A percentile compares a stretch with the other conserved stretches of the same genome.
These are phyloP conservation scores for Lachnellula occidentalis DNA, from an alignment of 2,329 filamentous ascomycete species.

Conservation along the genomic window DNA sequence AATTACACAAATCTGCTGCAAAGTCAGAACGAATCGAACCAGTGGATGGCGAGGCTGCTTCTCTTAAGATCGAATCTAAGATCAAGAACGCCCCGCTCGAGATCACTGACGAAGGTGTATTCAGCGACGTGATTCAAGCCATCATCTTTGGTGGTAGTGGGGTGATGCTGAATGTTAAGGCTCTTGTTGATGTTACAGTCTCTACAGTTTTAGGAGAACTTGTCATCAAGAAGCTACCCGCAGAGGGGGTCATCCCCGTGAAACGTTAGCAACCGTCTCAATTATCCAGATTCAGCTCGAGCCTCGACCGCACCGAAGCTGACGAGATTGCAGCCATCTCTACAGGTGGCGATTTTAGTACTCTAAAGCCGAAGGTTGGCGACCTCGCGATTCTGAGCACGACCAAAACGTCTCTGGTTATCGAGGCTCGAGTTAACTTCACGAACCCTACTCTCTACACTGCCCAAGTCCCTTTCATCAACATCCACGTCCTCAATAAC, in stretches of 20 bases:
- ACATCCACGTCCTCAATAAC: constrained; percentile 70
- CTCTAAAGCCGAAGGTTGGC: constrained; percentile 57
- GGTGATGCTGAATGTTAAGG: constrained; percentile 69
- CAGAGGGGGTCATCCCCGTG: constrained; percentile 78
- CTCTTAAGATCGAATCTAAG: constrained; percentile 67
- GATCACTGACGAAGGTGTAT: constrained; percentile 73
- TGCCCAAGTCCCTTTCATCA: constrained; percentile 73
- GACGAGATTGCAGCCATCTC: constrained; percentile 49
- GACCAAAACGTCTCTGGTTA: constrained; percentile 60
- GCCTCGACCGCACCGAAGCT: constrained; percentile 29
- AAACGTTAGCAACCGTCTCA: constrained; percentile 73
- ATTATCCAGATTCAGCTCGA: constrained; percentile 30
- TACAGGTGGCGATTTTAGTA: constrained; percentile 41
- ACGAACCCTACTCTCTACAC: constrained; percentile 89
- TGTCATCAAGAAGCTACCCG: constrained; percentile 76
- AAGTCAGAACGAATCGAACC: constrained; percentile 67
- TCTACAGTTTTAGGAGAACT: constrained; percentile 77
- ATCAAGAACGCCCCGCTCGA: constrained; percentile 76
- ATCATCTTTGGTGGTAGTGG: constrained; percentile 67
- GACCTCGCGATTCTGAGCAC: constrained; percentile 70
- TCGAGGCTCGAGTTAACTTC: constrained; percentile 71
- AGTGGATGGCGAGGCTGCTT: constrained; percentile 48
- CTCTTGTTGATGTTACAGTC: constrained; percentile 76
- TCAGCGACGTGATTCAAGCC: constrained; percentile 74
- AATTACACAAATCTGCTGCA: constrained; percentile 80